Percentiles rank a stretch among this genome's conserved stretches.
Conservation (phyloP, 2,329 filamentous ascomycete species). For the Fusarium begoniae region DNA sequence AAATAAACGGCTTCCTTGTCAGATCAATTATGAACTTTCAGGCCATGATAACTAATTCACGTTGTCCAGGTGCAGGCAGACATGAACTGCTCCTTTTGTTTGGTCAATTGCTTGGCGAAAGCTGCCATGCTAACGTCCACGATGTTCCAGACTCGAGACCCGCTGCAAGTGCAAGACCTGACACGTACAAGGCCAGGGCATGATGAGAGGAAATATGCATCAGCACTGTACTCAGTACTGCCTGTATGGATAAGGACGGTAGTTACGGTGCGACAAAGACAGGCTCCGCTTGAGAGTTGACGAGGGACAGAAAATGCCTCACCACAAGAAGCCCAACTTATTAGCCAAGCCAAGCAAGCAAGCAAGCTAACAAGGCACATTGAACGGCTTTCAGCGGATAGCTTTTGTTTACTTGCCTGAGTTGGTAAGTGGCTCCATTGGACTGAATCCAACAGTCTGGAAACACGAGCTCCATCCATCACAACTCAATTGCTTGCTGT, state of each 20-base stretch:
- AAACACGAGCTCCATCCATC: conserved; percentile 7
- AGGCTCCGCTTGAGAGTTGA: conserved; percentile 20
- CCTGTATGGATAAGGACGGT: conserved; percentile 1
- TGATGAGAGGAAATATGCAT: not conserved
- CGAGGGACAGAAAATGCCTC: conserved; percentile 37
- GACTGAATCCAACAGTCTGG: conserved; percentile 26
- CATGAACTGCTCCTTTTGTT: conserved; percentile 28
- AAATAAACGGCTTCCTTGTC: conserved; percentile 4
- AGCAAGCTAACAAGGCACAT: not conserved
- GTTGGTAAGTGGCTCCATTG: conserved; percentile 12
- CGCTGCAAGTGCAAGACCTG: conserved; percentile 22
- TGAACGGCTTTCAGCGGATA: conserved; percentile 26
- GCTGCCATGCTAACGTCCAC: conserved; percentile 19
- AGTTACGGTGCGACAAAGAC: conserved; percentile 24
- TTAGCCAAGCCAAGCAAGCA: not conserved
- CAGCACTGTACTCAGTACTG: not conserved
- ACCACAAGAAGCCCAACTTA: conserved; percentile 15
- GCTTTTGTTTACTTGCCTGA: conserved; percentile 13
- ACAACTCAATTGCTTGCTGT: not conserved
- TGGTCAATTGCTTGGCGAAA: conserved; percentile 30
- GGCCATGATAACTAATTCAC: not conserved
- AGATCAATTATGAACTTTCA: not conserved
- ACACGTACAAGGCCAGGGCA: conserved; percentile 12
- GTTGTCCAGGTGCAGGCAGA: conserved; percentile 1
- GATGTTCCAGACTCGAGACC: conserved; percentile 37